phyloP scores from a whole-genome alignment of 805 yeast genomes.

The Candida nemodendra region DNA sequence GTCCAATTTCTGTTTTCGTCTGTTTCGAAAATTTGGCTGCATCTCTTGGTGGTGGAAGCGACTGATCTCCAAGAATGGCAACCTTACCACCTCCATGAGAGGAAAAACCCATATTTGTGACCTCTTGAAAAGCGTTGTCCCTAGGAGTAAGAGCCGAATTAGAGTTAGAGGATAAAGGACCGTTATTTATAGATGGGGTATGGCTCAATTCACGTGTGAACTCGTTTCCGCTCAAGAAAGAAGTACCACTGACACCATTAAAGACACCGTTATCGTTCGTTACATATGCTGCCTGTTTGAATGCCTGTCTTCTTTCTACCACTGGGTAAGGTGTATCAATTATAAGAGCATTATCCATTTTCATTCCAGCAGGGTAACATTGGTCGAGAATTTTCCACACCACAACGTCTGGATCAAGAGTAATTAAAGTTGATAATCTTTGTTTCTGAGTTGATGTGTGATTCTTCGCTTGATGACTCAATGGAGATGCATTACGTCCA shows the following conservation, averaged over 20 bases:
- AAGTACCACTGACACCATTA: neutral
- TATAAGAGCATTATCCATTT: slow-evolving; percentile 60
- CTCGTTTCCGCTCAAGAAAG: slow-evolving; percentile 6
- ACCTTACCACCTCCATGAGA: slow-evolving; percentile 16
- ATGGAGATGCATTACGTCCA: slow-evolving; percentile 2
- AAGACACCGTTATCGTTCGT: neutral
- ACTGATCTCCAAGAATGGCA: slow-evolving; percentile 30
- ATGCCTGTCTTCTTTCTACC: slow-evolving; percentile 5
- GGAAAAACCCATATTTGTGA: slow-evolving; percentile 1
- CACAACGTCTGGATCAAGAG: slow-evolving; percentile 58
- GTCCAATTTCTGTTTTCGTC: slow-evolving; percentile 6
- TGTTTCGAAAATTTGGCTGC: slow-evolving; percentile 16
- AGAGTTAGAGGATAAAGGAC: slow-evolving; percentile 12
- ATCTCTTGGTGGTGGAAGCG: slow-evolving; percentile 32
- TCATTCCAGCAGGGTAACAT: slow-evolving; percentile 68
- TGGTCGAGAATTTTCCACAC: slow-evolving; percentile 59
- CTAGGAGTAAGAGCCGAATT: slow-evolving; percentile 12
- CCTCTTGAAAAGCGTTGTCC: slow-evolving; percentile 11
- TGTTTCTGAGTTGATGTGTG: neutral
- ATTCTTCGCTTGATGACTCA: neutral
- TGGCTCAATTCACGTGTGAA: slow-evolving; percentile 4
- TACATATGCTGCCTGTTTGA: neutral
- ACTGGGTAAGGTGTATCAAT: slow-evolving; percentile 44
- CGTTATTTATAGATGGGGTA: slow-evolving; percentile 11
- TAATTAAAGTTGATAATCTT: slow-evolving; percentile 4